Evolutionary conservation across 1,284 basidiomycete genomes (phyloP), one percentile per base, ranked within the genome.

Genomic region (Amylostereum chailletii): DNA sequence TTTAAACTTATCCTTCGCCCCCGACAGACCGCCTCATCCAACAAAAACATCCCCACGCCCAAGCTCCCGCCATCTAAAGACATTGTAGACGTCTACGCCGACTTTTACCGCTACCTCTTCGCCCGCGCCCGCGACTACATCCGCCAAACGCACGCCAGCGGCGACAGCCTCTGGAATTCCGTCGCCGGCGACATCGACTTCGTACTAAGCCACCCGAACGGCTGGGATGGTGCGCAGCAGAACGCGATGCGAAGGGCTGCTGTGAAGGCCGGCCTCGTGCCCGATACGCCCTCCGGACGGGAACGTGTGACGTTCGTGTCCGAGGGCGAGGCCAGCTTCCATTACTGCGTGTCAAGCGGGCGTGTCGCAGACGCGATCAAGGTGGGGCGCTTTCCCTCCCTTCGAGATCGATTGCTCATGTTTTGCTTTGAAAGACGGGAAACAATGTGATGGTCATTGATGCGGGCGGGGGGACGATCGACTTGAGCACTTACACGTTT

Each of bases 1-100:
- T 82, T 79, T 66, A 81, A 82, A 57, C 60, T 82, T 0, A 71
- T 79, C 54, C 60, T 82, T 2, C 70, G 74, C 0, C 72, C 74
- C 3, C 55, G 55, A n/a, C 62, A 65, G n/a, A 57, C 69, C 37
- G 59, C 51, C 44, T n/a, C n/a, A n/a, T n/a, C n/a, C n/a, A 43
- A 47, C 29, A 51, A 45, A 1, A 59, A 61, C 44, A 60, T 62
- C n/a, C 54, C 56, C 5, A 51, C 60, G 46, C 51, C 59, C 6
- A 59, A 66, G 5, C 58, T 78, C 3, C 73, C 70, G 0, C 65
- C 71, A 0, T 64, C 69, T n/a, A 79, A 77, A 55, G 65, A 64
- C 0, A 66, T 69, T 1, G 57, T 72, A 0, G 69, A 75, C 10
- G 67, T 82, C 41, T 70, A 77, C 33, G 68, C 71, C 0, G 81